Evolutionary conservation across 768 basidiomycete genomes (phyloP).

Genomic region (Xerocomellus chrysenteron): DNA sequence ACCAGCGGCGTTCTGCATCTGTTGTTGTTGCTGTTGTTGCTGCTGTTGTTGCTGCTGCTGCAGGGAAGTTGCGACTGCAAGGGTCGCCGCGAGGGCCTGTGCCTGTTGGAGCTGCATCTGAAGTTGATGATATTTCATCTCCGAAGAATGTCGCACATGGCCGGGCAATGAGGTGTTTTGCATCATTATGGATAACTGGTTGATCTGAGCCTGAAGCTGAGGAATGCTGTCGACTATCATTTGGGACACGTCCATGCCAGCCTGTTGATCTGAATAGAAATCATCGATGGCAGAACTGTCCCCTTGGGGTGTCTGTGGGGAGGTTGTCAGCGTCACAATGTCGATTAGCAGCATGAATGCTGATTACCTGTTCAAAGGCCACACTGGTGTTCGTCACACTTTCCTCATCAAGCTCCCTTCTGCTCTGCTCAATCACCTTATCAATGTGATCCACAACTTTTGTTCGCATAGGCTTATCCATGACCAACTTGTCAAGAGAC

Average conservation of each 20-base stretch:
- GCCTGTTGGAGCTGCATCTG: slow-evolving; percentile 80
- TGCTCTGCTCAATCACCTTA: slow-evolving; percentile 74
- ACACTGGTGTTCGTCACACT: slow-evolving; percentile 31
- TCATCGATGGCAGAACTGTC: slow-evolving; percentile 51
- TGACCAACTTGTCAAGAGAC: slow-evolving; percentile 81
- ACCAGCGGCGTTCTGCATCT: slow-evolving; percentile 30
- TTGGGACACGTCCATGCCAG: slow-evolving; percentile 69
- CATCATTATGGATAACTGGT: slow-evolving; percentile 76
- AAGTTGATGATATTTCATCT: slow-evolving; percentile 80
- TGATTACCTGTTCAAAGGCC: slow-evolving; percentile 37
- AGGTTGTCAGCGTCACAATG: slow-evolving; percentile 2
- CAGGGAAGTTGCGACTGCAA: slow-evolving; percentile 55
- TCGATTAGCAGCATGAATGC: not conserved
- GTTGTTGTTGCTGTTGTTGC: slow-evolving; percentile 41
- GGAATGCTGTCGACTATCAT: slow-evolving; percentile 74
- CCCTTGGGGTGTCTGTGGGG: slow-evolving; percentile 22
- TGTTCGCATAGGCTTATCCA: slow-evolving; percentile 77
- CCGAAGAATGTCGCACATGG: slow-evolving; percentile 74
- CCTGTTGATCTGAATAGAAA: slow-evolving; percentile 71
- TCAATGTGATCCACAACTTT: slow-evolving; percentile 83
- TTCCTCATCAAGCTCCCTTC: slow-evolving; percentile 54
- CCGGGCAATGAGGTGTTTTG: slow-evolving; percentile 73
- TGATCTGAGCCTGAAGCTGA: slow-evolving; percentile 81
- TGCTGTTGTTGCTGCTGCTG: slow-evolving; percentile 50
- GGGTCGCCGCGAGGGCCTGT: slow-evolving; percentile 65